Conservation (phyloP, 805 yeast genomes). For the Ogataea ramenticola region DNA sequence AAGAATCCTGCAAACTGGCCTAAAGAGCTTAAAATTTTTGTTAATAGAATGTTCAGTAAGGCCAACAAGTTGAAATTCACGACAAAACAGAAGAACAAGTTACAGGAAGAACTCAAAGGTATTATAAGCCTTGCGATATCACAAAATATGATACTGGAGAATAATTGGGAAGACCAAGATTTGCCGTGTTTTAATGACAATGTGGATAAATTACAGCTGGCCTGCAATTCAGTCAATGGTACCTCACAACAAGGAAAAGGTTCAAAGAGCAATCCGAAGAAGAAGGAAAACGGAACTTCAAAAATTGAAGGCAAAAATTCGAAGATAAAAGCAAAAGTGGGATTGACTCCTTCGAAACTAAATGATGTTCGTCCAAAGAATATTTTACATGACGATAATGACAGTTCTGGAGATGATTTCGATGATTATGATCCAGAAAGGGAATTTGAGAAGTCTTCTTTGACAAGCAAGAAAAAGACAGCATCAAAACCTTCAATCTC, state of each 20-base stretch:
- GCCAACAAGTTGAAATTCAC: conserved; percentile 29
- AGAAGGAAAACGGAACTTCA: not conserved
- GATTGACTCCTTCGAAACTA: not conserved
- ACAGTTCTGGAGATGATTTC: not conserved
- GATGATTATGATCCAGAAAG: not conserved
- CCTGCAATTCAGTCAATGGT: conserved; percentile 3
- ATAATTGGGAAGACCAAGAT: conserved; percentile 46
- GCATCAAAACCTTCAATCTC: not conserved
- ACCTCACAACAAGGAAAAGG: not conserved
- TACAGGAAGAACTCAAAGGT: conserved; percentile 43
- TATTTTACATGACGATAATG: not conserved
- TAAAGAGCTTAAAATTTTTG: conserved; percentile 41
- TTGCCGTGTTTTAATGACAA: conserved; percentile 35
- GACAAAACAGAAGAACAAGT: conserved; percentile 24
- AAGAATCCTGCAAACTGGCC: conserved; percentile 44
- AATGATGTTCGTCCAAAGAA: not conserved
- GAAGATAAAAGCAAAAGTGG: not conserved
- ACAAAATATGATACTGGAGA: conserved; percentile 34
- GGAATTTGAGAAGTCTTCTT: not conserved
- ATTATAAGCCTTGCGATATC: conserved; percentile 43
- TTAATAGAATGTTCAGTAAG: conserved; percentile 36
- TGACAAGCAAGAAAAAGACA: not conserved
- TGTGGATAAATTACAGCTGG: conserved; percentile 2
- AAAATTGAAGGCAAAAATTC: not conserved
- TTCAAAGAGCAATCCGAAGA: not conserved